Base-by-base conservation (phyloP, 2,329 filamentous ascomycete genomes). In the Sporothrix curviconia region DNA sequence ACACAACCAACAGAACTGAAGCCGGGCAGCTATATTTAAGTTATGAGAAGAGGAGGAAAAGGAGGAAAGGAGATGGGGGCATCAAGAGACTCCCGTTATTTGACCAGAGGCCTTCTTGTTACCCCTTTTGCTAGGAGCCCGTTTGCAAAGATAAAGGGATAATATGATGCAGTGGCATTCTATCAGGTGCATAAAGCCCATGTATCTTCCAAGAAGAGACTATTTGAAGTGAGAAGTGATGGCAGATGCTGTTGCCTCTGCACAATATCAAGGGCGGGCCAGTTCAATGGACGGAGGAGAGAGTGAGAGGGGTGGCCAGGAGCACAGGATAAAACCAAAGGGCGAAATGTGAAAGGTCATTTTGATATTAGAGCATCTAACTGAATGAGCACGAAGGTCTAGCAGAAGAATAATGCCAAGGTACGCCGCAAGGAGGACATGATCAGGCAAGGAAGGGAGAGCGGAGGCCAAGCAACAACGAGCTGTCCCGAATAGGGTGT, bases 201-300 rank as follows among this genome's bases (percentile, higher is more conserved):
- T 49, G 32, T 50, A 11, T 30, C 34, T 32, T 37, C 22, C 24
- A 19, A 50, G 37, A 15, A 30, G 43, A 46, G 24, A 46, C 32
- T 37, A 37, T 50, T n/a, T 17, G 7, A 43, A 42, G 11, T 43
- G 50, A 53, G 5, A 53, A 53, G 37, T 17, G 39, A 54, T 25
- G n/a, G 40, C 22, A 32, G 51, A 12, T 7, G 51, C 40, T 22
- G 17, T 17, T 24, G 15, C 14, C 17, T 14, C 28, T 42, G 22
- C 24, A 54, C 51, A 54, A 54, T 54, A 54, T n/a, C 51, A 54
- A 54, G 28, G 39, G 14, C 39, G 39, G 24, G 37, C 7, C 30
- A 3, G 15, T 9, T 50, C 43, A 50, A 42, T 56, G 36, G 50
- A 50, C 14, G 36, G 28, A 30, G 7, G 3, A 17, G 24, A n/a